Evolutionary conservation across 2,329 filamentous ascomycete species (phyloP).

Genomic region (Cladosporium phlei): DNA sequence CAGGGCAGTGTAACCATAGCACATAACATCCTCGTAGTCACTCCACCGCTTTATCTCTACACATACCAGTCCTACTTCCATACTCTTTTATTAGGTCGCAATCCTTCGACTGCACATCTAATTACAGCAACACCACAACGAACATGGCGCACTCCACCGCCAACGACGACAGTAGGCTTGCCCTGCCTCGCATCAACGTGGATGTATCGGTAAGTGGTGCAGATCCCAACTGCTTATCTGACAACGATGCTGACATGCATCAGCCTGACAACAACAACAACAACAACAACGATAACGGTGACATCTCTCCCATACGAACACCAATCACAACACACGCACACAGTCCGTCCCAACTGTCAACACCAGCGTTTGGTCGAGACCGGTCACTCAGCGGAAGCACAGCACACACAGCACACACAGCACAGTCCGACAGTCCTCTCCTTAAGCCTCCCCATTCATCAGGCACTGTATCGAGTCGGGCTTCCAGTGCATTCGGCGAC

Average conservation of each 20-base stretch:
- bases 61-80: background rate
- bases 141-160: conserved; percentile 12
- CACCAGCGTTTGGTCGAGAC: conserved; percentile 8
- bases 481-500: conserved; percentile 3
- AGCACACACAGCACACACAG: conserved; percentile 1
- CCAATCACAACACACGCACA: conserved; percentile 2
- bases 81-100: conserved; percentile 1
- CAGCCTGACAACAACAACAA: conserved; percentile 1
- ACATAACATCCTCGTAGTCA: conserved; percentile 1
- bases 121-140: conserved; percentile 3
- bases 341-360: conserved; percentile 10
- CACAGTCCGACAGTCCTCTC: conserved; percentile 13
- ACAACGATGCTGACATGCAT: background rate
- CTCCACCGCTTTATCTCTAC: background rate
- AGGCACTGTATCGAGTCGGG: background rate
- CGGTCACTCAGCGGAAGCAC: conserved; percentile 13
- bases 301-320: conserved; percentile 4
- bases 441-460: conserved; percentile 10
- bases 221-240: background rate
- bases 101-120: conserved; percentile 10
- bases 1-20: background rate
- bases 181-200: conserved; percentile 13
- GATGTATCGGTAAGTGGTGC: conserved; percentile 13
- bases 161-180: conserved; percentile 10
- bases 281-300: background rate